Conservation (phyloP, 805 yeast genomes). For the Metschnikowia corniflorae region DNA sequence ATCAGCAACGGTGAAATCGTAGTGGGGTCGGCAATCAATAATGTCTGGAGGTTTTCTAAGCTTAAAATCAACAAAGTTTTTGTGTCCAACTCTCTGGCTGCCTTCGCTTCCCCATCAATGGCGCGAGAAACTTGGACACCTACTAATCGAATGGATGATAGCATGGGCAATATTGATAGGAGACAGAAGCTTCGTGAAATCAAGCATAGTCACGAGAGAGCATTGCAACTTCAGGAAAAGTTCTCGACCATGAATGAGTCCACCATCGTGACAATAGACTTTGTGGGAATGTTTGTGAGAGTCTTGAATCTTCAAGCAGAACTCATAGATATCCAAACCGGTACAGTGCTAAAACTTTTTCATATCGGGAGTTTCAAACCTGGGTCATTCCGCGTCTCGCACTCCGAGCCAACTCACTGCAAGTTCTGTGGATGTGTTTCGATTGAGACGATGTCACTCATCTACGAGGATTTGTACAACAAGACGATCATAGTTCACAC, state of each 20-base stretch:
- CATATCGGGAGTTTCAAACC: slow-evolving; percentile 60
- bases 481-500: slow-evolving; percentile 68
- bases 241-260: slow-evolving; percentile 26
- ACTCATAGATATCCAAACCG: slow-evolving; percentile 74
- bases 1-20: slow-evolving; percentile 48
- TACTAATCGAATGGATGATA: not conserved
- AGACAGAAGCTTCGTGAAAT: not conserved
- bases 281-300: slow-evolving; percentile 70
- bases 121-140: slow-evolving; percentile 11
- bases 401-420: slow-evolving; percentile 85
- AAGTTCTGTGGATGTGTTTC: slow-evolving; percentile 89
- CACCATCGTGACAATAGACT: slow-evolving; percentile 55
- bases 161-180: not conserved
- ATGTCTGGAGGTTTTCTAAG: slow-evolving; percentile 59
- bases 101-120: slow-evolving; percentile 19
- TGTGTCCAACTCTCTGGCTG: slow-evolving; percentile 7
- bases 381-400: slow-evolving; percentile 63
- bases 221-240: not conserved
- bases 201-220: not conserved
- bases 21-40: slow-evolving; percentile 62
- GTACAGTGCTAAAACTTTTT: slow-evolving; percentile 60
- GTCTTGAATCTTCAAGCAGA: slow-evolving; percentile 58
- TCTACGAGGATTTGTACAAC: slow-evolving; percentile 59
- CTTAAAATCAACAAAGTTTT: slow-evolving; percentile 22
- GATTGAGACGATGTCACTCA: slow-evolving; percentile 64